These are phyloP conservation scores for Cutaneotrichosporon arboriforme DNA, from an alignment of 1,284 basidiomycete genomes.

Conservation along the genomic window DNA sequence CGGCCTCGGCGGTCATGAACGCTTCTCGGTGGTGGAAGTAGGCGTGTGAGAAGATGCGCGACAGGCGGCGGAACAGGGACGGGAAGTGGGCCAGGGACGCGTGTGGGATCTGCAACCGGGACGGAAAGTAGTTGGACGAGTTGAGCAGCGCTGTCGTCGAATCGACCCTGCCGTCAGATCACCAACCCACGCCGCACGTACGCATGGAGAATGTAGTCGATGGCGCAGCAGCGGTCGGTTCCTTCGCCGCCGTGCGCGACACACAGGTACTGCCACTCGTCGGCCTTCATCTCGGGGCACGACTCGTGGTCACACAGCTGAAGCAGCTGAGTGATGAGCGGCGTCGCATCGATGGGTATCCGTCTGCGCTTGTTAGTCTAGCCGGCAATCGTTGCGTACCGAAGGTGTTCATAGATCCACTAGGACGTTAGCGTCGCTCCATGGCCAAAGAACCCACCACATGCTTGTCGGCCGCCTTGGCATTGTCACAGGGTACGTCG, in stretches of 20 bases:
- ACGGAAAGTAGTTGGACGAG: constrained; percentile 82
- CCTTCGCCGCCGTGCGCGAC: constrained; percentile 63
- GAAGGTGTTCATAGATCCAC: constrained; percentile 92
- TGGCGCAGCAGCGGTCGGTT: constrained; percentile 79
- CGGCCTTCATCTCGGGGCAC: constrained; percentile 95
- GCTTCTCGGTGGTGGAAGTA: constrained; percentile 89
- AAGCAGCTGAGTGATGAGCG: constrained; percentile 79
- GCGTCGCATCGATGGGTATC: constrained; percentile 84
- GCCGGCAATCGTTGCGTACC: constrained; percentile 51
- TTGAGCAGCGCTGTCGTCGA: constrained; percentile 89
- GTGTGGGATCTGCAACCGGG: constrained; percentile 73
- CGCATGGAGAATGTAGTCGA: constrained; percentile 95
- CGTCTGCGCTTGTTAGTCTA: constrained; percentile 55
- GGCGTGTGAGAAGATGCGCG: constrained; percentile 91
- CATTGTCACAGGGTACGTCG: constrained; percentile 55
- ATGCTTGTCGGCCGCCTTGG: constrained; percentile 49
- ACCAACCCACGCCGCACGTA: constrained; percentile 55
- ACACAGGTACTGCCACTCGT: constrained; percentile 93
- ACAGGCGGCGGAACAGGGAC: constrained; percentile 62
- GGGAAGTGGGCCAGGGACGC: constrained; percentile 81
- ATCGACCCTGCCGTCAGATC: constrained; percentile 84
- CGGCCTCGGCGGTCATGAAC: constrained; percentile 55
- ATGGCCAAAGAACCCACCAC: constrained; percentile 39
- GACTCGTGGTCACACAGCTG: constrained; percentile 73
- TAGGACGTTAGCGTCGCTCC: constrained; percentile 54